Base-by-base conservation (phyloP, 2,329 filamentous ascomycete genomes). In the Gnomoniopsis sp. region DNA sequence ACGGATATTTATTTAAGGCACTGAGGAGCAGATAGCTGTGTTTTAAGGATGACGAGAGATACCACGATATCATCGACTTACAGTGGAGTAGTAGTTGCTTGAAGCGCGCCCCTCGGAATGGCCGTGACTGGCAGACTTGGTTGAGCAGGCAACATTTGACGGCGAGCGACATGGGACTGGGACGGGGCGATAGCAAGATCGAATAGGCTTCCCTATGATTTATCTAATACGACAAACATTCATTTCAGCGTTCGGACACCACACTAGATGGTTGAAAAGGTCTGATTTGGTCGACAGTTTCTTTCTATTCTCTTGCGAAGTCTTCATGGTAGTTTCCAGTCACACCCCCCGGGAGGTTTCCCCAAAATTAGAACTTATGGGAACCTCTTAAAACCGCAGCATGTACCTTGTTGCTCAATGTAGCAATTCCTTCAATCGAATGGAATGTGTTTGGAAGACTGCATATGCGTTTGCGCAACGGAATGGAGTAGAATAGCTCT, bases 51-150 rank as follows among this genome's bases (percentile, higher is more conserved):
- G 34, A 49, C 8, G 15, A 49, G 48, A 61, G 59, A 61, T 58
- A 61, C 59, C 59, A 61, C 59, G 34, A 49, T 52, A 53, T 58
- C 57, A 33, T 55, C 51, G 50, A 23, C 26, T 33, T 34, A 54
- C 23, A 46, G 23, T 15, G 55, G 51, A 22, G 55, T 26, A 44
- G 48, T 48, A 34, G 47, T 26, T 53, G 26, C 44, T 43, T 36
- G 21, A 43, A 53, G 57, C 14, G n/a, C 34, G 34, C 21, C 43
- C 15, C 17, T 49, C 36, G 12, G 41, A 44, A 23, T n/a, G 41
- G 30, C 17, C 41, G 19, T 36, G 34, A 36, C 34, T 23, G 48
- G 41, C 33, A 34, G 51, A 44, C 34, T 41, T 36, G 26, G 30
- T 44, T 22, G 26, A 48, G 50, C 21, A 33, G 38, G 44, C 51